Evolutionary conservation across 768 basidiomycete species (phyloP).

Genomic region (Phaeotremella fagi): DNA sequence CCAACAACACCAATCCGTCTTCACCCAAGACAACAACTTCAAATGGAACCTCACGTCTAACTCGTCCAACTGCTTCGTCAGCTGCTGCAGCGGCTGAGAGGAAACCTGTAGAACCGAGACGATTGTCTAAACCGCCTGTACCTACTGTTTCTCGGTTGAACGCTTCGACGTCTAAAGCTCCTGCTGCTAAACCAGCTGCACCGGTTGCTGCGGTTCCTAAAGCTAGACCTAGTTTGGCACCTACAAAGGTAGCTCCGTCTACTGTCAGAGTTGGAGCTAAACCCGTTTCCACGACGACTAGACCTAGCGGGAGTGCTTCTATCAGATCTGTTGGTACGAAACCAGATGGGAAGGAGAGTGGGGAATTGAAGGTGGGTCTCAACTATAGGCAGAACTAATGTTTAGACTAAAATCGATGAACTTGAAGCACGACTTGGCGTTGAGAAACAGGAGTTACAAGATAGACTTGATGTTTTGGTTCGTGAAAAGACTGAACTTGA

Average conservation of each 20-base stretch:
- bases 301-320: background rate
- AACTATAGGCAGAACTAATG: background rate
- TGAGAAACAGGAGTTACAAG: slow-evolving; percentile 12
- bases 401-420: slow-evolving; percentile 7
- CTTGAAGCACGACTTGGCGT: slow-evolving; percentile 9
- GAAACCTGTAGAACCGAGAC: background rate
- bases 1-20: background rate
- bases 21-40: slow-evolving; percentile 1
- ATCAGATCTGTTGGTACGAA: background rate
- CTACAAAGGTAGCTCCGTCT: too few relatives aligned
- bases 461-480: slow-evolving; percentile 4
- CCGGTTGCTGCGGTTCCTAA: too few relatives aligned
- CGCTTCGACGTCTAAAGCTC: background rate
- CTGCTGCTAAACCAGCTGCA: too few relatives aligned
- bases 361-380: slow-evolving; percentile 16
- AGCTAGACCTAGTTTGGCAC: too few relatives aligned
- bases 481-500: slow-evolving; percentile 20
- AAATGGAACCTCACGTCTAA: too few relatives aligned
- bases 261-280: too few relatives aligned
- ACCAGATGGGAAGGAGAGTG: slow-evolving; percentile 7
- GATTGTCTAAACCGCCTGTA: background rate
- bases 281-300: too few relatives aligned
- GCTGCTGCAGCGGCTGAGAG: background rate
- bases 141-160: slow-evolving; percentile 1
- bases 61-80: background rate